Conservation (phyloP, 805 yeast species). For the Saturnispora silvae region DNA sequence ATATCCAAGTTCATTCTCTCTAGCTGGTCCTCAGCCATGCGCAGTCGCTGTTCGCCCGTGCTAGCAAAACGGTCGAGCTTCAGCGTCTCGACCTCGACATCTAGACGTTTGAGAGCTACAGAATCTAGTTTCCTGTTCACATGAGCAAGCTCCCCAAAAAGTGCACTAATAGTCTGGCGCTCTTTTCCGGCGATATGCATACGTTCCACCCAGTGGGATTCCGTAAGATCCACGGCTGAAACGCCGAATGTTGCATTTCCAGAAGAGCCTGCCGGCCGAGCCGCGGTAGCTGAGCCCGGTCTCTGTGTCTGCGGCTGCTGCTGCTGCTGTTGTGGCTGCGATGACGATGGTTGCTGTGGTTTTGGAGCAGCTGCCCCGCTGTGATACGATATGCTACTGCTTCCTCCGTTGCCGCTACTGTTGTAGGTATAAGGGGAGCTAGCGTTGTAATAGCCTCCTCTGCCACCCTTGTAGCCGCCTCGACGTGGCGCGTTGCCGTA, state of each 20-base stretch:
- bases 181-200: constrained; percentile 17
- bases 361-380: no score
- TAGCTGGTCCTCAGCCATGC: constrained; percentile 33
- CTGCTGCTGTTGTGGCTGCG: neutral
- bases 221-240: constrained; percentile 11
- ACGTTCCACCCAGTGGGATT: constrained; percentile 24
- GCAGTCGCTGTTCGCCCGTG: constrained; percentile 20
- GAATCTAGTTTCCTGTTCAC: constrained; percentile 15
- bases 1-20: constrained; percentile 34
- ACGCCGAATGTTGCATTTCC: no score
- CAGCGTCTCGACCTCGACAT: constrained; percentile 21
- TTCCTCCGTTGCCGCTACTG: neutral
- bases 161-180: constrained; percentile 11
- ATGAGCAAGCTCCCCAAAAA: constrained; percentile 18
- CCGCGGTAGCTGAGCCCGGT: no score
- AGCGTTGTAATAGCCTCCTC: constrained; percentile 1
- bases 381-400: no score
- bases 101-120: constrained; percentile 14
- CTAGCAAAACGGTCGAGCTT: constrained; percentile 17
- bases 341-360: neutral
- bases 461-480: constrained; percentile 2
- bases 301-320: neutral
- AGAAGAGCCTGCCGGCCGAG: no score
- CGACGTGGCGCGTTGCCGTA: constrained; percentile 2
- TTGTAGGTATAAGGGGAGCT: neutral